These are phyloP conservation scores for Thelephora terrestris DNA, from an alignment of 1,284 basidiomycete genomes.

Conservation along the genomic window DNA sequence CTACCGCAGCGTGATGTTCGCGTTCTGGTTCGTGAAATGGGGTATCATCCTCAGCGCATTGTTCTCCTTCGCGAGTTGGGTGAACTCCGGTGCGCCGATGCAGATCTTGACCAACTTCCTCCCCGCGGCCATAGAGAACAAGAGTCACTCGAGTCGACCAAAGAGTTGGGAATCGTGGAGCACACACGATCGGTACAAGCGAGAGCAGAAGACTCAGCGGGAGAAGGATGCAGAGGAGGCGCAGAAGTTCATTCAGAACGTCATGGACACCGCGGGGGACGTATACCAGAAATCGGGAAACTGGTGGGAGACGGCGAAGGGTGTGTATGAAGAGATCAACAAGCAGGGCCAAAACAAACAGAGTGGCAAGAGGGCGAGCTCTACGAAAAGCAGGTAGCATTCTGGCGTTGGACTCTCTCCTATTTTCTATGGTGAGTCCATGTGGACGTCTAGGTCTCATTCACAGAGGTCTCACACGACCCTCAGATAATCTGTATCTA, in stretches of 20 bases:
- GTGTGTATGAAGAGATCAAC: constrained; percentile 17
- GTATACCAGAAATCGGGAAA: constrained; percentile 23
- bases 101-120: constrained; percentile 18
- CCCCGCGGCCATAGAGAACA: constrained; percentile 19
- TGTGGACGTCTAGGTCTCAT: no score
- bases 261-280: constrained; percentile 31
- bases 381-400: no score
- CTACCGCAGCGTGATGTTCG: constrained; percentile 61
- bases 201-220: constrained; percentile 27
- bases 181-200: constrained; percentile 48
- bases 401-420: no score
- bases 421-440: no score
- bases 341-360: constrained; percentile 1
- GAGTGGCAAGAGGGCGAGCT: no score
- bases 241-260: constrained; percentile 33
- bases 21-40: constrained; percentile 67
- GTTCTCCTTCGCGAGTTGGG: constrained; percentile 41
- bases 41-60: constrained; percentile 45
- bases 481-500: no score
- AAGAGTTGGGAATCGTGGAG: constrained; percentile 62
- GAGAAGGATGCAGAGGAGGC: constrained; percentile 23
- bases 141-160: constrained; percentile 24
- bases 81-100: constrained; percentile 28
- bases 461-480: no score
- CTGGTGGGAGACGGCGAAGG: constrained; percentile 38